These are phyloP conservation scores for Monosporascus ibericus DNA, from an alignment of 2,329 filamentous ascomycete genomes.

Conservation along the genomic window DNA sequence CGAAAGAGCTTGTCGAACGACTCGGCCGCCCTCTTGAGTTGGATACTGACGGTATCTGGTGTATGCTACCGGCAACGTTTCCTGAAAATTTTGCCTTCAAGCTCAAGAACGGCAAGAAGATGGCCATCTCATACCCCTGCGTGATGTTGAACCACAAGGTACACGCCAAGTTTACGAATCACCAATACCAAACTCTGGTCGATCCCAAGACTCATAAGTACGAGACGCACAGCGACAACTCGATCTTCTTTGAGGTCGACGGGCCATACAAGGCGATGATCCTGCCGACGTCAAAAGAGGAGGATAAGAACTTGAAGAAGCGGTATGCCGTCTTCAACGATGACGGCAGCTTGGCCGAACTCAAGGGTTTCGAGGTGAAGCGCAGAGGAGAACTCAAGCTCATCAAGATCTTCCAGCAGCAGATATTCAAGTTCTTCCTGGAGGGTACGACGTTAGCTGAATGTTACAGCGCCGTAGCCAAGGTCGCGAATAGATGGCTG, in stretches of 20 bases:
- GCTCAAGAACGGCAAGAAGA: slow-evolving; percentile 90
- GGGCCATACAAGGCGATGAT: slow-evolving; percentile 98
- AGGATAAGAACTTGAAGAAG: slow-evolving; percentile 99
- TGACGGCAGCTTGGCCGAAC: slow-evolving; percentile 86
- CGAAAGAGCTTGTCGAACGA: slow-evolving; percentile 84
- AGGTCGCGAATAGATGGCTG: slow-evolving; percentile 92
- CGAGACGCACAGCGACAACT: slow-evolving; percentile 96
- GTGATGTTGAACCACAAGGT: slow-evolving; percentile 99
- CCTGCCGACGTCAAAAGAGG: slow-evolving; percentile 92
- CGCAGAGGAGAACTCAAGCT: slow-evolving; percentile 95
- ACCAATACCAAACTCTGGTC: slow-evolving; percentile 88
- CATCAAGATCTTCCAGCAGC: slow-evolving; percentile 99
- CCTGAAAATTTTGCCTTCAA: slow-evolving; percentile 96
- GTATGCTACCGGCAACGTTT: slow-evolving; percentile 93
- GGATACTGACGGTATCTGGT: slow-evolving; percentile 99
- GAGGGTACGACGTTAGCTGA: slow-evolving; percentile 83
- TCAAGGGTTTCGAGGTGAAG: slow-evolving; percentile 98
- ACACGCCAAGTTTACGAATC: slow-evolving; percentile 89
- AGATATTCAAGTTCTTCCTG: slow-evolving; percentile 99
- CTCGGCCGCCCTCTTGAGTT: slow-evolving; percentile 89
- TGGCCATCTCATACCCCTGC: slow-evolving; percentile 95
- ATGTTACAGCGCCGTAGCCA: slow-evolving; percentile 86
- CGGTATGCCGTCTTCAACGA: slow-evolving; percentile 98
- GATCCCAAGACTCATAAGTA: slow-evolving; percentile 80
- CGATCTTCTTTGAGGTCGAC: slow-evolving; percentile 98